Percentiles rank a stretch among this genome's conserved stretches.
Conservation (phyloP, 179 eudicot genomes). For the Silene noctiflora region DNA sequence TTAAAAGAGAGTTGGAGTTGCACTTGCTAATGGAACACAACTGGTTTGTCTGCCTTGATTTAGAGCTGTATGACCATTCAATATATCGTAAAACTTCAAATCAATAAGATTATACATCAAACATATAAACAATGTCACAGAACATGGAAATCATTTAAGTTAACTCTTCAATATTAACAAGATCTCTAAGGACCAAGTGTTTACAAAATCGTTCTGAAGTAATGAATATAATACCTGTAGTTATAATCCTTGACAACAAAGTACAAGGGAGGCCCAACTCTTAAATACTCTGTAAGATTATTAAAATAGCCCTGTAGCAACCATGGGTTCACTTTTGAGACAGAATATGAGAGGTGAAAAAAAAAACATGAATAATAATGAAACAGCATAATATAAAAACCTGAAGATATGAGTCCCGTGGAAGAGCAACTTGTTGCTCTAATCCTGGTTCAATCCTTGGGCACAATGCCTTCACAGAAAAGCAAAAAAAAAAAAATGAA, state of each 20-base stretch:
- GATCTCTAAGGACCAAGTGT: neutral
- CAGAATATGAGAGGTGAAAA: neutral
- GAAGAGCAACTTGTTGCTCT: constrained; percentile 96
- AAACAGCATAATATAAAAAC: constrained; percentile 33
- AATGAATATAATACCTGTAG: constrained; percentile 56
- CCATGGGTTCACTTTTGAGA: constrained; percentile 14
- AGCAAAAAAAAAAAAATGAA: neutral
- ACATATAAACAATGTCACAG: neutral
- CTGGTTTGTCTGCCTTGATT: constrained; percentile 84
- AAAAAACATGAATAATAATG: constrained; percentile 10
- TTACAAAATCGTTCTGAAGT: neutral
- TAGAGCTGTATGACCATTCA: constrained; percentile 55
- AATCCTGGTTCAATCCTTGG: constrained; percentile 90
- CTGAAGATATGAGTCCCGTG: constrained; percentile 97
- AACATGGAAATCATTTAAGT: neutral
- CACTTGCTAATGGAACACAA: constrained; percentile 95
- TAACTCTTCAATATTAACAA: neutral
- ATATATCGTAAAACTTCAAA: constrained; percentile 1
- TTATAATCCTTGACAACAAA: constrained; percentile 88
- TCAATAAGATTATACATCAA: constrained; percentile 1
- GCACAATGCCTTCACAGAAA: constrained; percentile 59
- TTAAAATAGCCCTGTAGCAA: constrained; percentile 72
- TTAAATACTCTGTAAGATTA: constrained; percentile 68
- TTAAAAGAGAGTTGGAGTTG: constrained; percentile 86
- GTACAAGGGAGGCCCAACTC: constrained; percentile 92